Conservation (phyloP, 352 stramenopile genomes). For the Phytophthora europaea region DNA sequence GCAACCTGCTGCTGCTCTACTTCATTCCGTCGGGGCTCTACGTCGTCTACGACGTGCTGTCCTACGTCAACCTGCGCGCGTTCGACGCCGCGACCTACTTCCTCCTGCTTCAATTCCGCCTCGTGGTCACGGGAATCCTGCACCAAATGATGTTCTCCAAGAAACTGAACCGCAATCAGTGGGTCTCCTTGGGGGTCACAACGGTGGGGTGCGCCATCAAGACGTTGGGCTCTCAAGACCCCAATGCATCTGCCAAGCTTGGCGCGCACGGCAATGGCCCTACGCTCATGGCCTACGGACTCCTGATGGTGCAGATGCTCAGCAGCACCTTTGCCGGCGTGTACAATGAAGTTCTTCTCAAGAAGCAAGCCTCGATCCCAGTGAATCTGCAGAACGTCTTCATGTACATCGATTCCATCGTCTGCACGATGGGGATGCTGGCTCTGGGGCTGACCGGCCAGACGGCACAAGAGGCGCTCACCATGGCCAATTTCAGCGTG, state of each 20-base stretch:
- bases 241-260: constrained; percentile 23
- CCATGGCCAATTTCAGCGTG: constrained; percentile 55
- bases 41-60: constrained; percentile 86
- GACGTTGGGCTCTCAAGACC: constrained; percentile 56
- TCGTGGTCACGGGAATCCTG: constrained; percentile 82
- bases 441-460: constrained; percentile 74
- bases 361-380: constrained; percentile 75
- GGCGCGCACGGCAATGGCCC: constrained; percentile 11
- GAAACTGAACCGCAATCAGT: constrained; percentile 80
- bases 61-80: constrained; percentile 81
- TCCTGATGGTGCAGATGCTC: constrained; percentile 81
- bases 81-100: constrained; percentile 88
- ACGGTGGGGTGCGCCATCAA: constrained; percentile 85
- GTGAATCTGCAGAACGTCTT: constrained; percentile 88
- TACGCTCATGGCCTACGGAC: constrained; percentile 61
- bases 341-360: constrained; percentile 88
- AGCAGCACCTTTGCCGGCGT: constrained; percentile 85
- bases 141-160: constrained; percentile 86
- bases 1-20: constrained; percentile 69
- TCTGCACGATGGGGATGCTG: constrained; percentile 76
- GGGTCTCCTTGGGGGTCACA: constrained; percentile 74
- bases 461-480: constrained; percentile 67
- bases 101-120: constrained; percentile 80
- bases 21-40: constrained; percentile 82
- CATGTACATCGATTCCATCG: constrained; percentile 88